These are phyloP conservation scores for Fusarium concolor DNA, from an alignment of 2,329 filamentous ascomycete species.

Conservation along the genomic window DNA sequence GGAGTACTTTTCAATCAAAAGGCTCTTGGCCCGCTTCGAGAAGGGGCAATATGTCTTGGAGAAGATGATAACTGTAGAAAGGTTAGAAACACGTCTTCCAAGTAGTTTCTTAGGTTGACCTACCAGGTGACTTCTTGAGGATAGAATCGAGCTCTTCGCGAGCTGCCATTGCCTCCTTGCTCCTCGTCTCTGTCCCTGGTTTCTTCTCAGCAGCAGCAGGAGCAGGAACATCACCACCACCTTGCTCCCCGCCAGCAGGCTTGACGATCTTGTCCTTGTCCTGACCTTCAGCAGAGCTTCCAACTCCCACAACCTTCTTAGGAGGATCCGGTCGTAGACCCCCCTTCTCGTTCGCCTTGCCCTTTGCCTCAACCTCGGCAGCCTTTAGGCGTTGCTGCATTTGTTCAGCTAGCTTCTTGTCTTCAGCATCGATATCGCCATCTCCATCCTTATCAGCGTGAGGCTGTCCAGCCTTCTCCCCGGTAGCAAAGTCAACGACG, in stretches of 20 bases:
- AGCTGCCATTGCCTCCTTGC: conserved; percentile 71
- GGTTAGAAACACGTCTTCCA: conserved; percentile 18
- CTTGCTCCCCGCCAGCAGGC: conserved; percentile 40
- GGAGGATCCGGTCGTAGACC: conserved; percentile 70
- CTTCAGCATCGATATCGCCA: conserved; percentile 67
- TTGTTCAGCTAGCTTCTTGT: conserved; percentile 60
- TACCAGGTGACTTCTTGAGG: conserved; percentile 86
- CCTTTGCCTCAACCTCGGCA: conserved; percentile 76
- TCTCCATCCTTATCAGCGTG: conserved; percentile 65
- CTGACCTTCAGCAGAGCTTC: conserved; percentile 67
- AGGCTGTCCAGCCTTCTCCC: conserved; percentile 54
- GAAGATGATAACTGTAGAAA: conserved; percentile 83
- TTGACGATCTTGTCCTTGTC: conserved; percentile 56
- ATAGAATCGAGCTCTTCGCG: conserved; percentile 81
- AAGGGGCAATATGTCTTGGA: conserved; percentile 93
- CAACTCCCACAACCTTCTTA: conserved; percentile 68
- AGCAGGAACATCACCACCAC: conserved; percentile 6
- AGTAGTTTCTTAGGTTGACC: conserved; percentile 44
- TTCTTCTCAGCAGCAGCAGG: conserved; percentile 39
- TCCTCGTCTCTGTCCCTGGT: conserved; percentile 65
- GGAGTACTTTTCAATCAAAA: conserved; percentile 85
- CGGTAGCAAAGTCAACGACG: conserved; percentile 56
- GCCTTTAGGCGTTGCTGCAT: conserved; percentile 73
- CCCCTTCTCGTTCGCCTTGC: conserved; percentile 74
- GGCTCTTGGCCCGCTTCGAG: conserved; percentile 85